These are phyloP conservation scores for Beauveria caledonica DNA, from an alignment of 2,329 filamentous ascomycete genomes.

Conservation along the genomic window DNA sequence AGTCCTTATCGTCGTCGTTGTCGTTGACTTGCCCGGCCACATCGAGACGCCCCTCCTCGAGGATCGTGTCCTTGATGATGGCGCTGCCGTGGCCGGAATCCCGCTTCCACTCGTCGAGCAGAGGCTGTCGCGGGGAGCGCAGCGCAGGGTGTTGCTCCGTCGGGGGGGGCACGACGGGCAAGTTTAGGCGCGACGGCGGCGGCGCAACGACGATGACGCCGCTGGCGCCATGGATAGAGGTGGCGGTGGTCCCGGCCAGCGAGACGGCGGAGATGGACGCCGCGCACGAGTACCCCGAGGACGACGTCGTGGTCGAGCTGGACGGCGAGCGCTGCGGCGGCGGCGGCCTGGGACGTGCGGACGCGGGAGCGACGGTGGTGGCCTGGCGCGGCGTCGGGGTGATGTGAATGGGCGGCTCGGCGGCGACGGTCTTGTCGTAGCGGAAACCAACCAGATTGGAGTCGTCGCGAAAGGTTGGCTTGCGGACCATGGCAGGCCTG, in stretches of 20 bases:
- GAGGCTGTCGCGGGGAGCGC: slow-evolving; percentile 23
- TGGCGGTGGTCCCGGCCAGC: slow-evolving; percentile 11
- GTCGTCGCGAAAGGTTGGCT: slow-evolving; percentile 37
- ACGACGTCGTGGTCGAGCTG: slow-evolving; percentile 18
- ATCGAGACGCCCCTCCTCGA: slow-evolving; percentile 20
- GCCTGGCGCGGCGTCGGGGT: slow-evolving; percentile 22
- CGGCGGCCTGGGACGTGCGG: slow-evolving; percentile 15
- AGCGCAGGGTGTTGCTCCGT: slow-evolving; percentile 47
- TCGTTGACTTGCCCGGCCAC: slow-evolving; percentile 17
- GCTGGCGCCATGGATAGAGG: not conserved
- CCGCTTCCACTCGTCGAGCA: slow-evolving; percentile 39
- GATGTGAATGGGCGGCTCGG: slow-evolving; percentile 49
- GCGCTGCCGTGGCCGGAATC: slow-evolving; percentile 47
- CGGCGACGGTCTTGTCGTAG: slow-evolving; percentile 53
- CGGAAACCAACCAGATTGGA: slow-evolving; percentile 44
- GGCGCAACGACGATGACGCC: slow-evolving; percentile 20
- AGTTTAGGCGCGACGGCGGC: slow-evolving; percentile 13
- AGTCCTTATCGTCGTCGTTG: not conserved
- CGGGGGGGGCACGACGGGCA: slow-evolving; percentile 32
- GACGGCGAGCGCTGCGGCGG: slow-evolving; percentile 10
- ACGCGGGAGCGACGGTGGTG: too few species aligned
- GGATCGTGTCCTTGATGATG: slow-evolving; percentile 30
- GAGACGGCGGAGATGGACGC: slow-evolving; percentile 11
- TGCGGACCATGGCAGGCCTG: slow-evolving; percentile 25
- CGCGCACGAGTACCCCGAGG: slow-evolving; percentile 17